Evolutionary conservation across 345 rosid species (phyloP).

Genomic region (Populus pruinosa): DNA sequence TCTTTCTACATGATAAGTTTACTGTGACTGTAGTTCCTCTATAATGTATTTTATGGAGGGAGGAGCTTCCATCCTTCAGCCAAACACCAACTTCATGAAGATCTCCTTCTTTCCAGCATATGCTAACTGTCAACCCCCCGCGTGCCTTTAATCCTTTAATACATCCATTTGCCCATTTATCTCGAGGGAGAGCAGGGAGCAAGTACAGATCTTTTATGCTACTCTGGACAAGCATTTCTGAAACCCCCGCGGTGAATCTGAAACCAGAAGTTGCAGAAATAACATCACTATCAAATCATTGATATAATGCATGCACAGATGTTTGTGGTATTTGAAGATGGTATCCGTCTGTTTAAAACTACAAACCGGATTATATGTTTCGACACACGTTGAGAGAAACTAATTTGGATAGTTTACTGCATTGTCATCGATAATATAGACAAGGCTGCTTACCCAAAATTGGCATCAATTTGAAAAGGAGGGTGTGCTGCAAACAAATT

Average conservation of each 20-base stretch:
- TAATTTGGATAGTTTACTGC: background rate
- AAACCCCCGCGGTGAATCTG: conserved; percentile 74
- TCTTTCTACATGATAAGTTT: conserved; percentile 36
- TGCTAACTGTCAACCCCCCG: conserved; percentile 60
- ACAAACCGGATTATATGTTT: too few species aligned
- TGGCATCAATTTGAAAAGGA: conserved; percentile 78
- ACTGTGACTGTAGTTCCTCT: conserved; percentile 38
- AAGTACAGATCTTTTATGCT: conserved; percentile 56
- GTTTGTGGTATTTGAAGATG: background rate
- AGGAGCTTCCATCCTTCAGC: conserved; percentile 29
- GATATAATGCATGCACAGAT: background rate
- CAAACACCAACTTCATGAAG: conserved; percentile 60
- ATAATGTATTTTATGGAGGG: conserved; percentile 46
- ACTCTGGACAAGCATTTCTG: conserved; percentile 89
- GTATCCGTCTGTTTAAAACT: conserved; percentile 2
- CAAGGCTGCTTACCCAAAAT: background rate
- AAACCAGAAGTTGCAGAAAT: conserved; percentile 7
- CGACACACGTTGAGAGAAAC: too few species aligned
- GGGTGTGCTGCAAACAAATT: conserved; percentile 95
- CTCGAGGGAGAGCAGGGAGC: conserved; percentile 80
- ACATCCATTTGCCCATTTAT: conserved; percentile 73
- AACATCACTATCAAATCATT: background rate
- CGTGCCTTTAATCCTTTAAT: conserved; percentile 79
- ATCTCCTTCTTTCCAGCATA: conserved; percentile 67
- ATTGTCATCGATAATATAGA: background rate